These are phyloP conservation scores for Fusarium subglutinans DNA, from an alignment of 2,329 filamentous ascomycete species.

Conservation along the genomic window DNA sequence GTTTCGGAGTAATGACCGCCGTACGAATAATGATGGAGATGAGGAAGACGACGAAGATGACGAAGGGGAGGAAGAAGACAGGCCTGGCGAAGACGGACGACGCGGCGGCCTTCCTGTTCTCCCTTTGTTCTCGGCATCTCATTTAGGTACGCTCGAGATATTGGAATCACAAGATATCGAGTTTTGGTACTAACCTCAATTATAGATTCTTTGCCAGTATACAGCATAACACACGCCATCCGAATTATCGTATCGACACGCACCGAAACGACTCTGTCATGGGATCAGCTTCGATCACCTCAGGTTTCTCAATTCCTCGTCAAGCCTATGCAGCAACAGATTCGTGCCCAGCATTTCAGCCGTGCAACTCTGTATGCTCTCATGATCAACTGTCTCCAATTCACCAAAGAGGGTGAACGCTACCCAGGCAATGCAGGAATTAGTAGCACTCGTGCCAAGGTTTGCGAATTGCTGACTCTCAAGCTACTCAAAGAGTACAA, in stretches of 20 bases:
- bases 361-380: slow-evolving; percentile 88
- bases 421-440: slow-evolving; percentile 86
- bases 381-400: slow-evolving; percentile 94
- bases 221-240: slow-evolving; percentile 89
- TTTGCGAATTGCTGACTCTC: slow-evolving; percentile 91
- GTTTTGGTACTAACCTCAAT: not conserved
- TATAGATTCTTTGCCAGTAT: slow-evolving; percentile 84
- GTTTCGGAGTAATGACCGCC: slow-evolving; percentile 36
- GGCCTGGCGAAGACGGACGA: slow-evolving; percentile 46
- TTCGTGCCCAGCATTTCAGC: slow-evolving; percentile 83
- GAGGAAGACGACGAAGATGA: slow-evolving; percentile 60
- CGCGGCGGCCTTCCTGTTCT: slow-evolving; percentile 57
- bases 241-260: slow-evolving; percentile 83
- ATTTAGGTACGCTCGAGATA: slow-evolving; percentile 67
- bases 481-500: slow-evolving; percentile 90
- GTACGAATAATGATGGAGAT: slow-evolving; percentile 51
- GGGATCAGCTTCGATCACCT: slow-evolving; percentile 95
- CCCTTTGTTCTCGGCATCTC: slow-evolving; percentile 81
- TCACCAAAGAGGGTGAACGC: slow-evolving; percentile 84
- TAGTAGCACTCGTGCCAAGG: slow-evolving; percentile 83
- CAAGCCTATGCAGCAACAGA: slow-evolving; percentile 93
- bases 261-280: slow-evolving; percentile 91
- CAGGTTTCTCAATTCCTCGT: slow-evolving; percentile 95
- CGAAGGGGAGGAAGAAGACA: slow-evolving; percentile 53
- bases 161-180: not conserved